Evolutionary conservation across 441 rosid species (phyloP), one percentile per base, ranked within the genome.

Genomic region (Croton laevigatus): DNA sequence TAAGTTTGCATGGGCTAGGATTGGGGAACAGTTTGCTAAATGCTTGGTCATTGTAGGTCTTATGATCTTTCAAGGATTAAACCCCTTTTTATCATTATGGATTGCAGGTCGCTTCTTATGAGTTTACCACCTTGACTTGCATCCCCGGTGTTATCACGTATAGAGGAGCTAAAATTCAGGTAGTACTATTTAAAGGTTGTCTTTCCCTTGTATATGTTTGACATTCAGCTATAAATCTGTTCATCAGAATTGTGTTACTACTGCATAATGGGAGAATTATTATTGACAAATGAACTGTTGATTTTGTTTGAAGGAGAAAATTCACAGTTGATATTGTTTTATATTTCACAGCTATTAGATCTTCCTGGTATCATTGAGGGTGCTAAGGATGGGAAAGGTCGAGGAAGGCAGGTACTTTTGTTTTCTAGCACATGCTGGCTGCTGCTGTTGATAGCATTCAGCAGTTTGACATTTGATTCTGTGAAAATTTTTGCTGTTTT

Each of bases 331-430:
- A 23, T 51, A 62, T 62, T 65, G 32, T 69, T 9, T 71, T 45
- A 58, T 78, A 27, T 42, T 70, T 76, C 71, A 72, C 91, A 94
- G 99, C 76, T 94, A 76, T 79, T 94, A 79, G 98, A 94, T 85
- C 98, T 94, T 52, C 98, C 98, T 70, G 99, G 99, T 76, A 94
- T 94, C 76, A 94, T 94, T 62, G 99, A 94, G 85, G 99, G 99
- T 81, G 99, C 98, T 40, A 94, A 94, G 85, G 99, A 94, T 72
- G 99, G 99, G 77, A 94, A 94, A 75, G 97, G 99, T 80, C 87
- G 99, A 88, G 99, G 98, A 59, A 79, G 98, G 72, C 99, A 92
- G 96, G 98, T 94, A 76, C 27, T 34, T 36, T 53, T 46, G n/a
- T 57, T 14, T 49, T 16, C 32, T 27, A 27, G 53, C 53, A 14